Evolutionary conservation across 345 rosid genomes (phyloP).

Genomic region (Camelina hispida): DNA sequence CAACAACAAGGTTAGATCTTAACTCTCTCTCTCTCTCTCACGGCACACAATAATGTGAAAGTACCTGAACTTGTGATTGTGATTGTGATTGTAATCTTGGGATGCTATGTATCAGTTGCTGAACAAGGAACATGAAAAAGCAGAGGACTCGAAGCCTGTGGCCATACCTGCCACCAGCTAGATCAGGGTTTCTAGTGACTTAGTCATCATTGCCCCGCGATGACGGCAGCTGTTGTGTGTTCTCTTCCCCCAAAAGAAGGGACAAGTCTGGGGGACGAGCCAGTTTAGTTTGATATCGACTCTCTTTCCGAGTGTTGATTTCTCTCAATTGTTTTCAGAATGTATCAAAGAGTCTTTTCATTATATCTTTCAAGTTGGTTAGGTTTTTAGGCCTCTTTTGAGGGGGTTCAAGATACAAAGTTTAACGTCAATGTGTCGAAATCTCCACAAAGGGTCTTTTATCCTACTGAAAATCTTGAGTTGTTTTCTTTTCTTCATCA

Average conservation of each 20-base stretch:
- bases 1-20: slow-evolving; percentile 75
- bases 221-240: slow-evolving; percentile 28
- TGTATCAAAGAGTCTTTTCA: slow-evolving; percentile 19
- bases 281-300: slow-evolving; percentile 20
- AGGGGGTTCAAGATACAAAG: slow-evolving; percentile 32
- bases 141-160: slow-evolving; percentile 76
- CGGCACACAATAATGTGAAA: not conserved
- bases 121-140: slow-evolving; percentile 90
- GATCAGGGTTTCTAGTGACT: slow-evolving; percentile 14
- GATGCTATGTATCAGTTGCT: slow-evolving; percentile 59
- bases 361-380: slow-evolving; percentile 23
- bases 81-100: slow-evolving; percentile 13
- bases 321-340: slow-evolving; percentile 27
- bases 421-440: slow-evolving; percentile 44
- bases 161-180: slow-evolving; percentile 51
- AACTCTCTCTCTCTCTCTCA: not conserved
- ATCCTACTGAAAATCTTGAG: not conserved
- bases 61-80: slow-evolving; percentile 4
- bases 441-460: slow-evolving; percentile 23
- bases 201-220: slow-evolving; percentile 30
- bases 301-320: slow-evolving; percentile 14
- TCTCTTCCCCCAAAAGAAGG: slow-evolving; percentile 10
- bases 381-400: slow-evolving; percentile 15
- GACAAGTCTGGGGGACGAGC: slow-evolving; percentile 3
- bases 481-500: too few species aligned